Base-by-base conservation (phyloP, 2,329 filamentous ascomycete genomes). In the Nakataea oryzae region DNA sequence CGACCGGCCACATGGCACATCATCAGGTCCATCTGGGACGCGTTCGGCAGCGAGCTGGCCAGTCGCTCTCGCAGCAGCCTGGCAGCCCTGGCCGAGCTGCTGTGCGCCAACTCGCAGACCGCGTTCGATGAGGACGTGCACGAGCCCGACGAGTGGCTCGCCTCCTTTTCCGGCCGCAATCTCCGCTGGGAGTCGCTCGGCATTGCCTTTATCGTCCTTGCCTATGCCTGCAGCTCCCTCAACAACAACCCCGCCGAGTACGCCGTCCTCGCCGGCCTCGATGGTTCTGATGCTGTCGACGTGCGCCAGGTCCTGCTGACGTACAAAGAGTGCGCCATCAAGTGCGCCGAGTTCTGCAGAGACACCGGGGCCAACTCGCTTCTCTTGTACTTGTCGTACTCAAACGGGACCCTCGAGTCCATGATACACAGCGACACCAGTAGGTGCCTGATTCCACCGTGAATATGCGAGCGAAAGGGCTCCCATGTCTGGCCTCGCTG, bases 401-500 rank as follows among this genome's bases (percentile, higher is more conserved):
- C 59, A 28, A 55, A 55, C 17, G n/a, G 47, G 8, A 29, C 55
- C 3, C 41, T 59, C 41, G 61, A 62, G 56, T 55, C 61, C 3
- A 62, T 59, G 29, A 28, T 59, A 29, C 59, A 57, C 2, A 57
- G 61, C n/a, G 61, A 62, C n/a, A 59, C 57, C 11, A 59, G 61
- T 50, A 47, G 26, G 30, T 41, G 21, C 28, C 27, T 32, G 3
- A 32, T 21, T 11, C 27, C 9, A 17, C 21, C 26, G n/a, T n/a
- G n/a, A n/a, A 27, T 3, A 21, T 34, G 24, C 29, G 13, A n/a
- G n/a, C n/a, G n/a, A n/a, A n/a, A n/a, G n/a, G n/a, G n/a, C n/a
- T n/a, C n/a, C n/a, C n/a, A n/a, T 30, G 3, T 24, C 17, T 13
- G 3, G 9, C 17, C 17, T n/a, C 14, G 30, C 17, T 24, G 32